phyloP scores from a whole-genome alignment of 1,284 basidiomycete genomes.

The Rhizoctonia solani region DNA sequence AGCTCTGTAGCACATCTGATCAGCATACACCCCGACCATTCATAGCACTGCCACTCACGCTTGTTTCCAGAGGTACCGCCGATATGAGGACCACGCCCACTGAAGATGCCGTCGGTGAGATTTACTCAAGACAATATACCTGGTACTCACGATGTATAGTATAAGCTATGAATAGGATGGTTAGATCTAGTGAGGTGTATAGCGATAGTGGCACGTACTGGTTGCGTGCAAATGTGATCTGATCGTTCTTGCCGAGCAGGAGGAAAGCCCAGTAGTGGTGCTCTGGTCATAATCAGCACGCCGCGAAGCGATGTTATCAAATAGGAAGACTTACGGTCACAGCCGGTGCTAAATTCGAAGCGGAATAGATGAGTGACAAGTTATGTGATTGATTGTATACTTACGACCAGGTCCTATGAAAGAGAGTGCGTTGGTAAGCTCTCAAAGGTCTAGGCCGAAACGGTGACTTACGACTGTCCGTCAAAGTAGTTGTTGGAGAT shows the following conservation, averaged over 20 bases:
- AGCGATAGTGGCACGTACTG: neutral
- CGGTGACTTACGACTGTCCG: neutral
- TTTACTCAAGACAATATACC: neutral
- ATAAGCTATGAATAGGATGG: neutral
- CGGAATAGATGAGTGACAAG: neutral
- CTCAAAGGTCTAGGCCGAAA: neutral
- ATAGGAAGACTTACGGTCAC: neutral
- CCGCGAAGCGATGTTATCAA: neutral
- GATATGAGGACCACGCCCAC: constrained; percentile 6
- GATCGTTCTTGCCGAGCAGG: constrained; percentile 1
- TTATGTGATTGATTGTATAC: neutral
- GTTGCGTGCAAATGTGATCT: constrained; percentile 15
- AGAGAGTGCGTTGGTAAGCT: neutral
- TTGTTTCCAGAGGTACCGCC: constrained; percentile 15
- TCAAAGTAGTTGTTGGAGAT: constrained; percentile 21
- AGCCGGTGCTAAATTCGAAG: neutral
- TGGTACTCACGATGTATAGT: neutral
- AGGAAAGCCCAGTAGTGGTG: neutral
- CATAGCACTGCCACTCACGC: neutral
- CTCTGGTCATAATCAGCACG: neutral
- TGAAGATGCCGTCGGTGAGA: neutral
- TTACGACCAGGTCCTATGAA: neutral
- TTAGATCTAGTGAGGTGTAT: no score
- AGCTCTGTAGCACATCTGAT: neutral
- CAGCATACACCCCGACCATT: neutral